phyloP scores from a whole-genome alignment of 1,284 basidiomycete genomes.

The Puccinia novopanici region DNA sequence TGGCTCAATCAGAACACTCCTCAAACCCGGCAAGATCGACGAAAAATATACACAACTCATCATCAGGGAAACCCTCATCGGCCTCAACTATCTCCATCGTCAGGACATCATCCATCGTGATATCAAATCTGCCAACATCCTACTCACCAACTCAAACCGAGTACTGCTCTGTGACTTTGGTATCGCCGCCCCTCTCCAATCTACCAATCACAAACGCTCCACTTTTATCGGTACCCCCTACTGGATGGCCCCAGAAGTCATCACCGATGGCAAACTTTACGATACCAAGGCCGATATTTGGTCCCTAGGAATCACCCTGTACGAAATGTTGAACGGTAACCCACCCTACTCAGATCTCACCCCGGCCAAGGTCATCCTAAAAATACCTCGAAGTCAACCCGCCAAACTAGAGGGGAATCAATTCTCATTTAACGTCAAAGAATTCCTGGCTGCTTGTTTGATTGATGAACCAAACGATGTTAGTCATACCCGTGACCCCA shows the following conservation, averaged over 20 bases:
- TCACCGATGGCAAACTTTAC: constrained; percentile 81
- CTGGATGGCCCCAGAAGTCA: constrained; percentile 99
- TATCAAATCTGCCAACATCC: constrained; percentile 93
- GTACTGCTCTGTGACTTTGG: constrained; percentile 96
- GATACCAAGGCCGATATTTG: constrained; percentile 95
- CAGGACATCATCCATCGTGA: constrained; percentile 94
- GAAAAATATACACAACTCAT: constrained; percentile 88
- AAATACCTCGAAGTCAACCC: constrained; percentile 84
- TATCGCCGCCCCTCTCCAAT: constrained; percentile 86
- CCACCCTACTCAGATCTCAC: constrained; percentile 79
- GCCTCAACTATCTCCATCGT: constrained; percentile 83
- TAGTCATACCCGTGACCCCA: constrained; percentile 56
- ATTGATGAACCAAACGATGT: constrained; percentile 80
- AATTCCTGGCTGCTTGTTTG: constrained; percentile 83
- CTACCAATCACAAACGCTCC: constrained; percentile 82
- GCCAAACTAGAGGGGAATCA: constrained; percentile 78
- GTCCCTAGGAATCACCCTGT: constrained; percentile 91
- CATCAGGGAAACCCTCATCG: constrained; percentile 82
- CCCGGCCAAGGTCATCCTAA: constrained; percentile 78
- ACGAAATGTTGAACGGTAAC: constrained; percentile 91
- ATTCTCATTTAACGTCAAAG: constrained; percentile 78
- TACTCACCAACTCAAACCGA: constrained; percentile 80
- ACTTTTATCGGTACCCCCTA: constrained; percentile 94
- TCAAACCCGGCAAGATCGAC: constrained; percentile 74
- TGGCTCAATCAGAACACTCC: constrained; percentile 85